Base-by-base conservation (phyloP, 148 eudicot species). In the Fallopia convolvulus region DNA sequence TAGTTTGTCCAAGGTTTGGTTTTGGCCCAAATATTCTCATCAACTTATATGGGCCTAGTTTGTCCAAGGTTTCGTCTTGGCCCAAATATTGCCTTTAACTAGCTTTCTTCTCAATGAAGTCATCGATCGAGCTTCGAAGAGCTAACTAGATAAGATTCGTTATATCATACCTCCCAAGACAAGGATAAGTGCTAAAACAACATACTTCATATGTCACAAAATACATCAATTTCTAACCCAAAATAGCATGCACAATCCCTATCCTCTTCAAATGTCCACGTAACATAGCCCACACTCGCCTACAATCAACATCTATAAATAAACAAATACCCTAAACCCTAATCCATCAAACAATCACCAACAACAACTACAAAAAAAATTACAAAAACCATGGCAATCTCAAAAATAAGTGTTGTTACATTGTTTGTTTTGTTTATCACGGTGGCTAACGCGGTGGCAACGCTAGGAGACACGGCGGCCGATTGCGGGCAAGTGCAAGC, bases 111-210 rank as follows among this genome's bases (percentile, higher is more conserved):
- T 21, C 12, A 58, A 2, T 23, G 21, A 20, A 58, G 47, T 44
- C 47, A 44, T 7, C 47, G 10, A 44, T 1, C 47, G 10, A 44
- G 0, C 47, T 44, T 20, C 65, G 44, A 68, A 11, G 46, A 17
- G n/a, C n/a, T n/a, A n/a, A n/a, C n/a, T n/a, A n/a, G 72, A 68
- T 68, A 68, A 68, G 72, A 11, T 65, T 14, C 7, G 70, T 65
- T 30, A 30, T 48, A 23, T 13, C 7, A 65, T 65, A 65, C 40
- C n/a, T 65, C 40, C 41, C 70, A 63, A 61, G 18, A 63, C 70
- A 21, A 21, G 4, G 23, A 55, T 10, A 58, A 56, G 63, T 7
- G 63, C 63, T 3, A 56, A 56, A 20, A 20, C 63, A 21, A 1
- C 7, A 7, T 15, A 60, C 66, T 60, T 10, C 13, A 66, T 3